Evolutionary conservation across 176 grass and related monocot genomes (phyloP).

Genomic region (Aechmea fasciata): DNA sequence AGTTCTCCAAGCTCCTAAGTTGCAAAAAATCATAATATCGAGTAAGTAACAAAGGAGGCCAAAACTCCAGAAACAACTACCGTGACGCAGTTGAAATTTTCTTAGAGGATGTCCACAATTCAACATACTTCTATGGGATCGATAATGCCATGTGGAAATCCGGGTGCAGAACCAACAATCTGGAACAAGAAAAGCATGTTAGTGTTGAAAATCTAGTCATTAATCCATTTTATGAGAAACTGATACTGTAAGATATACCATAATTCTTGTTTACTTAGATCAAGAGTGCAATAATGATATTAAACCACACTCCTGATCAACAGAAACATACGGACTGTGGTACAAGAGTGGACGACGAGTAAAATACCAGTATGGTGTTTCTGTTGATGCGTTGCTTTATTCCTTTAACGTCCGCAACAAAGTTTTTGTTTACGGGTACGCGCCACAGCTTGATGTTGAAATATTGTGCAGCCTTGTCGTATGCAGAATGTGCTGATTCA

Average conservation of each 20-base stretch:
- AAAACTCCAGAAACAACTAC: neutral
- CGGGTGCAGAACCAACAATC: conserved; percentile 95
- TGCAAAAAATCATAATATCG: neutral
- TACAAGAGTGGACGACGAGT: neutral
- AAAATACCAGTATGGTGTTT: conserved; percentile 89
- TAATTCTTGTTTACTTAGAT: no score
- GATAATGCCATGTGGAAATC: conserved; percentile 87
- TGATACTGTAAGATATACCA: neutral
- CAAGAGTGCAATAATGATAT: no score
- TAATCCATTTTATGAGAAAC: neutral
- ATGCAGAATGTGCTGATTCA: conserved; percentile 76
- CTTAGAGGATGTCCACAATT: conserved; percentile 6
- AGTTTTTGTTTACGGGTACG: conserved; percentile 90
- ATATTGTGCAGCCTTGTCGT: conserved; percentile 65
- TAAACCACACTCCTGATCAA: no score
- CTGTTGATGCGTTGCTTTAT: conserved; percentile 76
- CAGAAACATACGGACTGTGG: neutral
- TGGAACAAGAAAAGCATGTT: conserved; percentile 26
- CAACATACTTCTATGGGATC: conserved; percentile 84
- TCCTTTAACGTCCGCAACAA: conserved; percentile 90
- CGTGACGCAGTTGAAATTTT: conserved; percentile 1
- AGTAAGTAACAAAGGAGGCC: neutral
- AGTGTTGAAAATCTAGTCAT: neutral
- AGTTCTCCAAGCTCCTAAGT: conserved; percentile 79
- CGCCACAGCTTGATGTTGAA: conserved; percentile 88